phyloP scores from a whole-genome alignment of 495 filamentous ascomycete species.

The Penicillium ochrochloron region DNA sequence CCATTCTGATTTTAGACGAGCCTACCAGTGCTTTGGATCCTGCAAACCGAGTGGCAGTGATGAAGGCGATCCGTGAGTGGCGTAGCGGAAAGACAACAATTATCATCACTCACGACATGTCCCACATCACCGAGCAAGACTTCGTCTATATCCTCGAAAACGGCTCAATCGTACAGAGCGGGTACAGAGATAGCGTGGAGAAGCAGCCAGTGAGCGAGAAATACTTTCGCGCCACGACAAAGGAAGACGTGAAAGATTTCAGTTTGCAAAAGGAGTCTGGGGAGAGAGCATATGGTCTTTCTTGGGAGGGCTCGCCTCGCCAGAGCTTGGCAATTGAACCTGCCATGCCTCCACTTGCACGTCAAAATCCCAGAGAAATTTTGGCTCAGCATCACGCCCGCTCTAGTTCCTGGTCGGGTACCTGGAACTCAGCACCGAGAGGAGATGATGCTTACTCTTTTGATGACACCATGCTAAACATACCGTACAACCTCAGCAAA shows the following conservation, averaged over 20 bases:
- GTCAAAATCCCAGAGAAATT: constrained; percentile 8
- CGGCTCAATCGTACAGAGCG: constrained; percentile 71
- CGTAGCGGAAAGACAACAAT: constrained; percentile 77
- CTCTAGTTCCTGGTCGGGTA: constrained; percentile 19
- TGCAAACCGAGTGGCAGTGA: constrained; percentile 68
- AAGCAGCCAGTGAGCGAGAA: constrained; percentile 22
- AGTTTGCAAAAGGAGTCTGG: not conserved
- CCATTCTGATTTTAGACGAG: constrained; percentile 83
- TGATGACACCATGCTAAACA: not conserved
- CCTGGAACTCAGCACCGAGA: constrained; percentile 9
- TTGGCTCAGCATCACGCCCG: constrained; percentile 29
- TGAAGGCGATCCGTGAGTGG: constrained; percentile 72
- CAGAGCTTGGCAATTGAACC: not conserved
- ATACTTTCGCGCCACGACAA: constrained; percentile 22
- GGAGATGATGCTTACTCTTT: not conserved
- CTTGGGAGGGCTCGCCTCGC: constrained; percentile 12
- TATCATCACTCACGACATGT: constrained; percentile 88
- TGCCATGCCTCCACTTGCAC: constrained; percentile 3
- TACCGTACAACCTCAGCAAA: constrained; percentile 6
- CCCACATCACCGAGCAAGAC: constrained; percentile 74
- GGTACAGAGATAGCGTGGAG: constrained; percentile 57
- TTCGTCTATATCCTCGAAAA: constrained; percentile 82
- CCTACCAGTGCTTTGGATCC: constrained; percentile 81
- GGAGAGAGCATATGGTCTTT: not conserved
- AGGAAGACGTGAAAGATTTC: not conserved